phyloP scores from a whole-genome alignment of 441 rosid species.

The Eruca vesicaria region DNA sequence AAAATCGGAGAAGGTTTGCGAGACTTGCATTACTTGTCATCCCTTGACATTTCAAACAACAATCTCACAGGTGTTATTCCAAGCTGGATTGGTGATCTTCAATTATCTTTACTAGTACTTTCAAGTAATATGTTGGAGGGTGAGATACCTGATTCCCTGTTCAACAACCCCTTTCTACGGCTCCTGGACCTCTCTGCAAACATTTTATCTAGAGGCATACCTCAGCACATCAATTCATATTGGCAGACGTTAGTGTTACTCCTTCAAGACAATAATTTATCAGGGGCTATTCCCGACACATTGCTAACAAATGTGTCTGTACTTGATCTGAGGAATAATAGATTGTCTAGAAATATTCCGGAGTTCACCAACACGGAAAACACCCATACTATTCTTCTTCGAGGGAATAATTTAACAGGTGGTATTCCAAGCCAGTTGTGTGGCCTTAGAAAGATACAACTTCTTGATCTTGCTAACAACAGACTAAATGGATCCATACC shows the following conservation, averaged over 20 bases:
- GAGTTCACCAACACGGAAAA: neutral
- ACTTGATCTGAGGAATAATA: neutral
- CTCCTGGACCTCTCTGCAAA: constrained; percentile 29
- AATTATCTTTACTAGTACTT: neutral
- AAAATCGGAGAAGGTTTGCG: neutral
- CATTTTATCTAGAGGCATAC: neutral
- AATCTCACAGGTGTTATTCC: neutral
- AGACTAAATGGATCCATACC: neutral
- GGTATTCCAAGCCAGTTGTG: neutral
- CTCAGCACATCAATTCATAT: neutral
- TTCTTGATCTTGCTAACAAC: neutral
- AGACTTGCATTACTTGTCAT: neutral
- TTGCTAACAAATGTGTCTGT: neutral
- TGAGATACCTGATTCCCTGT: neutral
- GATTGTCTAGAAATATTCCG: neutral
- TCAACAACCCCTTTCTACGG: neutral
- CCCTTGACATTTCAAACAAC: neutral
- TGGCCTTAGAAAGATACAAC: neutral
- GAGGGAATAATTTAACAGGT: neutral
- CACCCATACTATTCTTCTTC: neutral
- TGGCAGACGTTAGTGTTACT: neutral
- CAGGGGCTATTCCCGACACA: neutral
- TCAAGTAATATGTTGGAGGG: constrained; percentile 26
- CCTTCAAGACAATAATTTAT: constrained; percentile 9
- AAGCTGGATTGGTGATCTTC: neutral